Percentiles rank a stretch among this genome's conserved stretches.
Conservation (phyloP, 2,329 filamentous ascomycete genomes). For the Sclerotinia trifoliorum region DNA sequence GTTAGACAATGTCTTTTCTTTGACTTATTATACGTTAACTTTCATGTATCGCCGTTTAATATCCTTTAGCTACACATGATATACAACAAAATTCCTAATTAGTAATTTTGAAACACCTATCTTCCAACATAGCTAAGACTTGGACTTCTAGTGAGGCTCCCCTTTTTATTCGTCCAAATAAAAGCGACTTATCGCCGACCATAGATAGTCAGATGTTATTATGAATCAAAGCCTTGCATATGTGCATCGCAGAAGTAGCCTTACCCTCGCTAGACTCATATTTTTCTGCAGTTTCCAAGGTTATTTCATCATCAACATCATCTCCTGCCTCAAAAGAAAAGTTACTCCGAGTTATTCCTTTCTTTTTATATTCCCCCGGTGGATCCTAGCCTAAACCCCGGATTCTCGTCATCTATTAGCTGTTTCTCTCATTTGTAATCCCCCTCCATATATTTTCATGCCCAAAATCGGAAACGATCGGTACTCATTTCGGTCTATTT, state of each 20-base stretch:
- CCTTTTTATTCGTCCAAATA: background rate
- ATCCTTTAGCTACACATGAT: background rate
- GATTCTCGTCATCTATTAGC: background rate
- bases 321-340: background rate
- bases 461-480: conserved; percentile 15
- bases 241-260: conserved; percentile 9
- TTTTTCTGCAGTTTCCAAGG: background rate
- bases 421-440: background rate
- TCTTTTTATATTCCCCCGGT: background rate
- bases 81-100: background rate
- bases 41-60: conserved; percentile 3
- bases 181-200: conserved; percentile 17
- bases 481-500: background rate
- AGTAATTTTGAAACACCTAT: background rate
- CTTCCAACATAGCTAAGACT: conserved; percentile 10
- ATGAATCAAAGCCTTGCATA: conserved; percentile 12
- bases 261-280: conserved; percentile 2
- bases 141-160: conserved; percentile 14
- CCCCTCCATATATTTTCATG: conserved; percentile 13
- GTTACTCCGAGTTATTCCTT: conserved; percentile 8
- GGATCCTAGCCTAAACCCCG: background rate
- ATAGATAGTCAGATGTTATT: conserved; percentile 4
- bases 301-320: background rate
- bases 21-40: background rate
- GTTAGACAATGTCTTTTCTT: background rate